Percentiles rank a stretch among this genome's conserved stretches.
Conservation (phyloP, 768 basidiomycete genomes). For the Russula olivacea region DNA sequence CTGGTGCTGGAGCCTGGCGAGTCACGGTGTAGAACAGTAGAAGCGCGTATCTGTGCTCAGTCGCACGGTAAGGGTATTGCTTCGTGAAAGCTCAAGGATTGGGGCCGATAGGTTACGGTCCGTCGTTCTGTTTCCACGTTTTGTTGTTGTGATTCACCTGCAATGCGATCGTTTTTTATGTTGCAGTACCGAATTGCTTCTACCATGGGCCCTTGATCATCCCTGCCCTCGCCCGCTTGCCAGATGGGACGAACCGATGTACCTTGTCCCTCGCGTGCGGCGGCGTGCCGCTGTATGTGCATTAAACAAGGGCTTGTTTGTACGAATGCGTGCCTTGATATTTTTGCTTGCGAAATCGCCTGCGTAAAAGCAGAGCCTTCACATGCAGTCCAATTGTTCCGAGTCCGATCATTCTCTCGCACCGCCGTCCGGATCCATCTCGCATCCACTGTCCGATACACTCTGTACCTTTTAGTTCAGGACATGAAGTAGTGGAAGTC, state of each 20-base stretch:
- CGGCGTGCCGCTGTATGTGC: background rate
- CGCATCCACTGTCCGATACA: background rate
- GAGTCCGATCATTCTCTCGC: background rate
- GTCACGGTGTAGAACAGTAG: no score
- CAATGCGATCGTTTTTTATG: background rate
- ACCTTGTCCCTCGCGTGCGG: background rate
- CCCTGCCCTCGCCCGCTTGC: background rate
- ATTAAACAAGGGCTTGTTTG: background rate
- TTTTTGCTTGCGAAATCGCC: background rate
- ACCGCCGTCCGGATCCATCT: background rate
- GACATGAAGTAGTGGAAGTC: background rate
- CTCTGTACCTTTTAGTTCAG: background rate
- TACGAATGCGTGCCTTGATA: background rate
- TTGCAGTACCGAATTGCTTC: background rate
- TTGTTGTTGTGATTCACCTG: background rate
- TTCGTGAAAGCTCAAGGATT: background rate
- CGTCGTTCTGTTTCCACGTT: background rate
- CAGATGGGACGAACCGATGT: background rate
- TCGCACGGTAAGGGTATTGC: background rate
- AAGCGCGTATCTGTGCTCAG: background rate
- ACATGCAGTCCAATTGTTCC: background rate
- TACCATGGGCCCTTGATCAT: background rate
- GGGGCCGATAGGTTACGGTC: background rate
- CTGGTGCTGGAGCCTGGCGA: background rate
- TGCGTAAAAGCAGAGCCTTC: background rate